Evolutionary conservation across 2,329 filamentous ascomycete genomes (phyloP).

Genomic region (Drechslerella stenobrocha): DNA sequence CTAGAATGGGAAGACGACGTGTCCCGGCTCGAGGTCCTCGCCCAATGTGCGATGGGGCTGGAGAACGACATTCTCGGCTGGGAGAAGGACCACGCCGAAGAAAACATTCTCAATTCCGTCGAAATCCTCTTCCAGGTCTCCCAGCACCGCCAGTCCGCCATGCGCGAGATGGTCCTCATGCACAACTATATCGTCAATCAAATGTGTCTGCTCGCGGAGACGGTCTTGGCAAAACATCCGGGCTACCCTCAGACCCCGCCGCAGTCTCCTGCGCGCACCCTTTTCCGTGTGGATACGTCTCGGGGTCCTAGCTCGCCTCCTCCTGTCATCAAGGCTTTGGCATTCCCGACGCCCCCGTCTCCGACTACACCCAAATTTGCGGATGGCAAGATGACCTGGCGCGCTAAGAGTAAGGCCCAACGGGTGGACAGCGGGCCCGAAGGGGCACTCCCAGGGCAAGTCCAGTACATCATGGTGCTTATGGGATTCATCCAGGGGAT

Average conservation of each 20-base stretch:
- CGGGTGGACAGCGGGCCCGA: background rate
- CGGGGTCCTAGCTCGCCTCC: conserved; percentile 16
- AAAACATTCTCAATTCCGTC: conserved; percentile 51
- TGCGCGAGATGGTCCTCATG: conserved; percentile 42
- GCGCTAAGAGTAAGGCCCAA: conserved; percentile 16
- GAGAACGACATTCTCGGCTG: conserved; percentile 53
- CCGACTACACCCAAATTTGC: background rate
- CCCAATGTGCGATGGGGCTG: conserved; percentile 51
- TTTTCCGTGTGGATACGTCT: conserved; percentile 25
- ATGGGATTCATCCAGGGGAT: conserved; percentile 52
- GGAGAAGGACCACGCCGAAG: conserved; percentile 51
- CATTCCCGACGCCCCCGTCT: background rate
- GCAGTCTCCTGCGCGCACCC: conserved; percentile 17
- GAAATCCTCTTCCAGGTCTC: conserved; percentile 49
- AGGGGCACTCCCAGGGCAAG: conserved; percentile 23
- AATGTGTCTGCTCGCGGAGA: conserved; percentile 30
- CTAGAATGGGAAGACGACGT: conserved; percentile 49
- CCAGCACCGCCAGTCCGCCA: conserved; percentile 38
- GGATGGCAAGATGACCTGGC: conserved; percentile 16
- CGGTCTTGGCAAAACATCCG: conserved; percentile 25
- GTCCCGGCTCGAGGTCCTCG: conserved; percentile 49
- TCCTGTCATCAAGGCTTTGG: conserved; percentile 3
- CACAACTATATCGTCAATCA: conserved; percentile 45
- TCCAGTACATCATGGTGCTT: conserved; percentile 51
- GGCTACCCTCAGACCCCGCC: background rate